Evolutionary conservation across 139 green algal species (phyloP), one percentile per base, ranked within the genome.

Genomic region (Penium margaritaceum): DNA sequence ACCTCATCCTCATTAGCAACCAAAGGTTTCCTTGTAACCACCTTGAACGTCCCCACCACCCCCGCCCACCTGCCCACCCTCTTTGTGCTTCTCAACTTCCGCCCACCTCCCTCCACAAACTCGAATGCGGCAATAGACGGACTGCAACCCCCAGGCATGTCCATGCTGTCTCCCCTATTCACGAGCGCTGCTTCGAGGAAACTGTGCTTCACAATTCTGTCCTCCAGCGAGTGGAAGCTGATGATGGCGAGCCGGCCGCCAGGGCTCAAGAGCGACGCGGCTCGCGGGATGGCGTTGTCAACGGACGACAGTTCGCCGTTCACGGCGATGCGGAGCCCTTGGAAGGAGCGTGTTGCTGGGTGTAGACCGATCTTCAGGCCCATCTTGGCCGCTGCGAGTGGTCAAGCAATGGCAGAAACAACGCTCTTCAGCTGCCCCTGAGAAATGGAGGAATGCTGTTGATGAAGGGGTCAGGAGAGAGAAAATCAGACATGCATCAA

Each of bases 161-260:
- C n/a, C n/a, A n/a, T n/a, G n/a, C n/a, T n/a, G n/a, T n/a, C n/a
- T n/a, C n/a, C n/a, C n/a, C n/a, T n/a, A n/a, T n/a, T n/a, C n/a
- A 54, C 63, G 33, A 19, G 44, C 33, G 65, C 65, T 34, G 65
- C 65, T 12, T 61, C 65, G 14, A 83, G 39, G 67, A 97, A 94
- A 17, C 88, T 88, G 43, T 85, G 83, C 83, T 98, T 98, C 3
- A 98, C 90, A 5, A 93, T 83, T 0, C 91, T 61, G 81, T 97
- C 94, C 85, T 98, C 94, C 21, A 97, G 81, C 30, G 76, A 90
- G 81, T 98, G 94, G 74, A 98, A 98, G 35, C 79, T 89, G 76
- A 98, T 97, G 19, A 97, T 81, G 0, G 84, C 90, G 60, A 97
- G 81, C 2, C 90, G 83, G n/a, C 93, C 93, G 3, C 87, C 83